Conservation (phyloP, 257 asterid genomes). For the Solanum virginianum region DNA sequence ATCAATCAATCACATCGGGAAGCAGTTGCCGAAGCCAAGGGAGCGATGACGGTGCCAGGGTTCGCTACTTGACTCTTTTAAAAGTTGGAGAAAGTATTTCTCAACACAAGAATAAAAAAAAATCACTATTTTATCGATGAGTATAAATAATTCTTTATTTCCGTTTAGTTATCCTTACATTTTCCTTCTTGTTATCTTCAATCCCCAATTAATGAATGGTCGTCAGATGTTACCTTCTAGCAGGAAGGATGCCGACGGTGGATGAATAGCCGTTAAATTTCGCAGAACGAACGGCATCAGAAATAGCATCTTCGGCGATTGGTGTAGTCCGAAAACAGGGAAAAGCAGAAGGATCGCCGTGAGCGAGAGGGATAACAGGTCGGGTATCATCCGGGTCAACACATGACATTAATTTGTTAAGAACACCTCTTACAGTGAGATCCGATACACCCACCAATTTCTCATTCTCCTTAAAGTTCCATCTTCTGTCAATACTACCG, state of each 20-base stretch:
- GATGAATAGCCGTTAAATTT: constrained; percentile 64
- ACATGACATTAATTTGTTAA: constrained; percentile 20
- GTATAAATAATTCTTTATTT: no score
- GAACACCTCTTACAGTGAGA: constrained; percentile 42
- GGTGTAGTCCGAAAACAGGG: constrained; percentile 49
- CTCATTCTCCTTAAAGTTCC: constrained; percentile 51
- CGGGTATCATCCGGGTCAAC: constrained; percentile 32
- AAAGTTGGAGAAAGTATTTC: no score
- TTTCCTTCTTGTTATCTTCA: no score
- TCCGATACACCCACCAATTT: constrained; percentile 28
- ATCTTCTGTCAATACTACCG: constrained; percentile 6
- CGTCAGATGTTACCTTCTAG: constrained; percentile 33
- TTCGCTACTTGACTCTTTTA: no score
- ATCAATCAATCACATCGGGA: no score
- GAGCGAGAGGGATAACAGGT: constrained; percentile 50
- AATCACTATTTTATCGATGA: no score
- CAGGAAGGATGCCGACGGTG: constrained; percentile 45
- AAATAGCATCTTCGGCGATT: constrained; percentile 51
- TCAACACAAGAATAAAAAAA: no score
- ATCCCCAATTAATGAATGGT: no score
- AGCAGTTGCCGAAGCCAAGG: no score
- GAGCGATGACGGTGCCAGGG: no score
- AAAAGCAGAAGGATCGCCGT: constrained; percentile 84
- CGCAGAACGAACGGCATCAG: constrained; percentile 48
- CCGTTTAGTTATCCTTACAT: no score